phyloP scores from a whole-genome alignment of 331 rosid genomes.

The Malus hybrid region DNA sequence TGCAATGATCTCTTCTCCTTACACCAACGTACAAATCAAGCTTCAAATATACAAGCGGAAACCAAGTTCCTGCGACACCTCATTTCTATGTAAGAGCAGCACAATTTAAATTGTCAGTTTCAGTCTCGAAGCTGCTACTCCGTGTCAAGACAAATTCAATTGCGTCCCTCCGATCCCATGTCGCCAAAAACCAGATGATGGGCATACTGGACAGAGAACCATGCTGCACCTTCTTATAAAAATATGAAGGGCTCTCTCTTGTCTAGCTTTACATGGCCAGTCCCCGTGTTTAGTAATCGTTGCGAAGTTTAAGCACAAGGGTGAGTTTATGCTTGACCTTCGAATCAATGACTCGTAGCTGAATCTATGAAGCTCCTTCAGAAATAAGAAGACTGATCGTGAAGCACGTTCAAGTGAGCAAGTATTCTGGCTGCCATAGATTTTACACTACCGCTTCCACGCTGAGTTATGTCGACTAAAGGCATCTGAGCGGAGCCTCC shows the following conservation, averaged over 20 bases:
- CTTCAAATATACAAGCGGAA: conserved; percentile 11
- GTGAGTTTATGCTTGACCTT: conserved; percentile 14
- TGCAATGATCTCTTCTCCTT: conserved; percentile 1
- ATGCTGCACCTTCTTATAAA: not conserved
- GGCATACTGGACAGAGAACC: too few species aligned
- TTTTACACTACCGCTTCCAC: conserved; percentile 46
- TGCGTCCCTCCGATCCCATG: not conserved
- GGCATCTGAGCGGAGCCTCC: conserved; percentile 70
- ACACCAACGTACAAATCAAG: conserved; percentile 17
- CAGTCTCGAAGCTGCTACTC: conserved; percentile 13
- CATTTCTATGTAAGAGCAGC: not conserved
- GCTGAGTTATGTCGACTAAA: conserved; percentile 72
- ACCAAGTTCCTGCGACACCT: conserved; percentile 1
- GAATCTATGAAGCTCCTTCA: conserved; percentile 29
- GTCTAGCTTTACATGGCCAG: not conserved
- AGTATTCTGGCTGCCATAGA: conserved; percentile 66
- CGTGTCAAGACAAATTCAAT: not conserved
- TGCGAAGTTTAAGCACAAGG: conserved; percentile 8
- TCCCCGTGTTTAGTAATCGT: not conserved
- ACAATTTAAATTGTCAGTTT: conserved; percentile 1
- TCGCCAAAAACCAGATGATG: too few species aligned
- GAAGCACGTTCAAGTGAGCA: conserved; percentile 77
- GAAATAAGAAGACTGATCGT: conserved; percentile 82
- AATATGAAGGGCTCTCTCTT: not conserved
- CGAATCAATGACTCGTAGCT: not conserved